Evolutionary conservation across 2,329 filamentous ascomycete genomes (phyloP), one percentile per base, ranked within the genome.

Genomic region (Magnaporthales sp.): DNA sequence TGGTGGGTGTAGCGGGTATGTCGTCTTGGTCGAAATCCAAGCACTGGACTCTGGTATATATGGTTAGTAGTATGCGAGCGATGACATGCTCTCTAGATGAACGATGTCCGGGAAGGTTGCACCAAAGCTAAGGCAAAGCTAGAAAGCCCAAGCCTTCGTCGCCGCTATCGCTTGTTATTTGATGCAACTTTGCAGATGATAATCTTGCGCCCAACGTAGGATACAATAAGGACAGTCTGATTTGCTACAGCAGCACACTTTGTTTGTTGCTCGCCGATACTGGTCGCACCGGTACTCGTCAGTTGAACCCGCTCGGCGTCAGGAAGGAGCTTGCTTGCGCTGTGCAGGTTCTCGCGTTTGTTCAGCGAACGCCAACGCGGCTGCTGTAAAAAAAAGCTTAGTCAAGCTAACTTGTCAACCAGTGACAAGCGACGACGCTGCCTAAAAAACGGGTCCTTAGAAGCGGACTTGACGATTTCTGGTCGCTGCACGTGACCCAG

Each of bases 1-100:
- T 98, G 68, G 63, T 69, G 69, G 29, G 10, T 13, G n/a, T 27
- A 10, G 10, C 19, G 24, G 6, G 24, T 51, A 51, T 51, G 38
- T 51, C 38, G 19, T 15, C 38, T 19, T 51, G 38, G 19, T 19
- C 15, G 38, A 51, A 51, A 7, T 19, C 38, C 38, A n/a, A n/a
- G 38, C 38, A 51, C 38, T 51, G 19, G 38, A n/a, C 38, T 51
- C 38, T n/a, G 19, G 19, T 51, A 1, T 51, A 19, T 51, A 51
- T n/a, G 38, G n/a, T 51, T 51, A 51, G 38, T 51, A 51, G 19
- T 51, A 51, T 51, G 38, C 19, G 38, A 51, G 38, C 38, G n/a
- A n/a, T 8, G 4, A 51, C 2, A 51, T 8, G 15, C 38, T 8
- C 19, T 8, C 15, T 51, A 51, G 38, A 51, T 51, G 38, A 19